Base-by-base conservation (phyloP, 495 filamentous ascomycete species). In the Parachaetomium inaequale region DNA sequence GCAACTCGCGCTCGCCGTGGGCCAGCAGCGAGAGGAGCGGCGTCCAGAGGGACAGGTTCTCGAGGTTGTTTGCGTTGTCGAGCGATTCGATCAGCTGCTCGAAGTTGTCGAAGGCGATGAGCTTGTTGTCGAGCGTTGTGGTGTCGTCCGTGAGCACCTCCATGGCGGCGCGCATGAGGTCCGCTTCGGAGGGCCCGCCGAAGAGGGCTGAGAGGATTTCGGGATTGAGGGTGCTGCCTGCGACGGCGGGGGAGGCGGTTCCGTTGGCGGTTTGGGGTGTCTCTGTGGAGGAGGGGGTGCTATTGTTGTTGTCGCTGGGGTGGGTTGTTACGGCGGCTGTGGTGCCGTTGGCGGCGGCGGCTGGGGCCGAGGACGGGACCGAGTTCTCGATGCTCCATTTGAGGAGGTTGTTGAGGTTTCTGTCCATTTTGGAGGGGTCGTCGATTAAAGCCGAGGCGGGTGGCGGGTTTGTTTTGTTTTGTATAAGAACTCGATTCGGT, bases 31-130 rank as follows among this genome's bases (percentile, higher is more conserved):
- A 67, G 7, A 96, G 78, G 51, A 98, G 76, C 21, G 90, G 90
- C 7, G 82, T 80, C 94, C 94, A 98, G 51, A 97, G 76, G 7
- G 82, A 82, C 17, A 96, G 77, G 7, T 82, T 81, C 50, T 86
- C 87, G 57, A 96, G 78, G 72, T 96, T 93, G 78, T 96, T 97
- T 50, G 94, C 92, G 75, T 98, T 98, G 78, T 98, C 94, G 62
- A 98, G 83, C 42, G 79, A 82, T 78, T 96, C 94, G 66, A 98
- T 86, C 43, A 97, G 78, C 72, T 95, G 88, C 77, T 97, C 92
- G 55, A 98, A 89, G 78, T 97, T 96, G 81, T 98, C 94, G 74
- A 97, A 96, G 32, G 95, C 95, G 51, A 85, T 85, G 40, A 96
- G 71, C 74, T 90, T 90, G 72, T 93, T 84, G 45, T 93, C 86